A percentile compares a stretch with the other conserved stretches of the same genome.
These are phyloP conservation scores for Amaranthus palmeri DNA, from an alignment of 148 eudicot species.

Conservation along the genomic window DNA sequence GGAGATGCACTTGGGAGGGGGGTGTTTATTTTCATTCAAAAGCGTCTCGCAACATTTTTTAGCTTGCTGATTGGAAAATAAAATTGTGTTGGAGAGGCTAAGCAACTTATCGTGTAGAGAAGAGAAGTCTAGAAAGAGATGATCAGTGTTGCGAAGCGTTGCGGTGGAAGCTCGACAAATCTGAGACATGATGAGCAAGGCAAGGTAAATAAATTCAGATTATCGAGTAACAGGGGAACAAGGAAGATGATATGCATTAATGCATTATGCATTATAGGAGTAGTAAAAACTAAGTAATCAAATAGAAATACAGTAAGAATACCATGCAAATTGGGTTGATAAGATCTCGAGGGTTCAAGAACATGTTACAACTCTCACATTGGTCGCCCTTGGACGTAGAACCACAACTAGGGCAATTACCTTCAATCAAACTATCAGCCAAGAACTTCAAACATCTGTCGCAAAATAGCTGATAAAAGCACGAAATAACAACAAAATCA, in stretches of 20 bases:
- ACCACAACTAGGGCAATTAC: slow-evolving; percentile 12
- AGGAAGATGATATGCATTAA: background rate
- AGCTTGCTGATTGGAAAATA: slow-evolving; percentile 1
- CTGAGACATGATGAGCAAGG: background rate
- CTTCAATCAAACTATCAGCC: slow-evolving; percentile 11
- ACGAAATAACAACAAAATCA: no score
- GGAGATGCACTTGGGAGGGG: slow-evolving; percentile 9
- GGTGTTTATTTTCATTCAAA: background rate
- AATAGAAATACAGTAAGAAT: background rate
- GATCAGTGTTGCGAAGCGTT: background rate
- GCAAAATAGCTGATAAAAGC: background rate
- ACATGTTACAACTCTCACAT: slow-evolving; percentile 8
- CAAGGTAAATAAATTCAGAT: background rate
- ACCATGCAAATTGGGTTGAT: slow-evolving; percentile 4
- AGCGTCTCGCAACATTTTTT: background rate
- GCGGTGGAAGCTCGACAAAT: background rate
- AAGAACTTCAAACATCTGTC: slow-evolving; percentile 1
- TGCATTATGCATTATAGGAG: background rate
- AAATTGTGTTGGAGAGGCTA: background rate
- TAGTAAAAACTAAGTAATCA: background rate
- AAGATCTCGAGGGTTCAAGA: background rate
- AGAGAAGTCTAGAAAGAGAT: slow-evolving; percentile 4
- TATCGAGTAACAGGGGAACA: background rate
- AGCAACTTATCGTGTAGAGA: background rate
- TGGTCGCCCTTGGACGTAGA: slow-evolving; percentile 5